phyloP scores from a whole-genome alignment of 2,329 filamentous ascomycete species.

The Cercospora berteroae region DNA sequence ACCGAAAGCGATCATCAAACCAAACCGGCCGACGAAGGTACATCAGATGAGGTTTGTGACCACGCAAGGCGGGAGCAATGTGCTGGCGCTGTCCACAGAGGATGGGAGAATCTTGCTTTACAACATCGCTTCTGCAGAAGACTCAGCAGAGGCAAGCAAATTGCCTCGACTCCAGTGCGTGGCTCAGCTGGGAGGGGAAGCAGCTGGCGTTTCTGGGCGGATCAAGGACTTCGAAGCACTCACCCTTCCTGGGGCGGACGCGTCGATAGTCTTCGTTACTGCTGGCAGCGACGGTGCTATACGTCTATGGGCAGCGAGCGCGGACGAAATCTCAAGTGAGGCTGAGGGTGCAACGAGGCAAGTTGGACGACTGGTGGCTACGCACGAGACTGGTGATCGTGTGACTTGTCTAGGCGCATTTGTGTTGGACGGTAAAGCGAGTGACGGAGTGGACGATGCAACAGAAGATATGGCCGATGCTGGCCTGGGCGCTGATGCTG shows the following conservation, averaged over 20 bases:
- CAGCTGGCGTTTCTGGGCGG: constrained; percentile 63
- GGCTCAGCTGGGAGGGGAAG: constrained; percentile 70
- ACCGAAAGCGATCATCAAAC: constrained; percentile 70
- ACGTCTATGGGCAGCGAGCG: constrained; percentile 64
- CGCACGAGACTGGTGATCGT: constrained; percentile 80
- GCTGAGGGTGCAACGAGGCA: constrained; percentile 38
- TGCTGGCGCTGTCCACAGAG: constrained; percentile 80
- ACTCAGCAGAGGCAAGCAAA: constrained; percentile 34
- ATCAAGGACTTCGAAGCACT: constrained; percentile 87
- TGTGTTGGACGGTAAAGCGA: constrained; percentile 59
- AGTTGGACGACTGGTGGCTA: constrained; percentile 68
- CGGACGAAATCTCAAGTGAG: not conserved
- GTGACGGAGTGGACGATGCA: constrained; percentile 21
- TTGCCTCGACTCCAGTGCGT: constrained; percentile 47
- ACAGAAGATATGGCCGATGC: constrained; percentile 19
- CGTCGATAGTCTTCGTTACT: constrained; percentile 61
- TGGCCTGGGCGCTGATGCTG: constrained; percentile 10
- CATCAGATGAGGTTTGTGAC: constrained; percentile 75
- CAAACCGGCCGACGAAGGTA: constrained; percentile 70
- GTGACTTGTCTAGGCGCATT: constrained; percentile 88
- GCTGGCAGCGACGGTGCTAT: constrained; percentile 83
- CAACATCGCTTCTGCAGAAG: constrained; percentile 51
- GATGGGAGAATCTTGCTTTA: constrained; percentile 86
- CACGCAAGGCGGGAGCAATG: constrained; percentile 32
- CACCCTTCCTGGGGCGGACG: constrained; percentile 40